Conservation (phyloP, 176 grass and related monocot species). For the Aechmea fasciata region DNA sequence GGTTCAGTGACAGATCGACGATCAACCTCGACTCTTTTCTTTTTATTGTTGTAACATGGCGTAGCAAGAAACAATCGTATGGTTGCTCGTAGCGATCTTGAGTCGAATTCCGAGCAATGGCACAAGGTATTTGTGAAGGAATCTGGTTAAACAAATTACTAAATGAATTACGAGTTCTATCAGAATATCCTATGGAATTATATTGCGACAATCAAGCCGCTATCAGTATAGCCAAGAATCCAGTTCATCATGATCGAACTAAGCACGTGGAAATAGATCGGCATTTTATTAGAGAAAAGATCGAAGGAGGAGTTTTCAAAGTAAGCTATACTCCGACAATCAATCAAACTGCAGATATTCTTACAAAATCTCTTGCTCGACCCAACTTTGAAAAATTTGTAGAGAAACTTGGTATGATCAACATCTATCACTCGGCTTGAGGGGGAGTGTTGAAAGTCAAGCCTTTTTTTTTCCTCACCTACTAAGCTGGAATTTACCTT, state of each 20-base stretch:
- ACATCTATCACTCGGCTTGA: constrained; percentile 2
- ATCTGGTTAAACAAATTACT: constrained; percentile 7
- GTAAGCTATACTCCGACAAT: background rate
- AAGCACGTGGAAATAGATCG: constrained; percentile 9
- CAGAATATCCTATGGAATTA: background rate
- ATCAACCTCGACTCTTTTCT: background rate
- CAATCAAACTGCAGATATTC: background rate
- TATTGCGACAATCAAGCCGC: constrained; percentile 8
- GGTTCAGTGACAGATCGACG: background rate
- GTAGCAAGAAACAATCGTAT: background rate
- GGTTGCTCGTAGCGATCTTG: background rate
- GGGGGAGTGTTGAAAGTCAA: constrained; percentile 1
- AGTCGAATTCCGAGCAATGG: constrained; percentile 1
- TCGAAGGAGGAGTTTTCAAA: background rate
- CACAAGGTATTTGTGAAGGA: constrained; percentile 8
- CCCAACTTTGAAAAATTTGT: background rate
- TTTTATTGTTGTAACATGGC: background rate
- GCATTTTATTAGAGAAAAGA: constrained; percentile 4
- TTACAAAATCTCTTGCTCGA: constrained; percentile 1
- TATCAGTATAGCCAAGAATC: background rate
- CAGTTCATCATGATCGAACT: background rate
- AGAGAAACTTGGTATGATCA: background rate
- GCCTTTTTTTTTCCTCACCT: too few species aligned
- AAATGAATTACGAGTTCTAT: background rate
- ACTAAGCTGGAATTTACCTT: too few species aligned